Base-by-base conservation (phyloP, 768 basidiomycete genomes). In the Tricholoma furcatifolium region DNA sequence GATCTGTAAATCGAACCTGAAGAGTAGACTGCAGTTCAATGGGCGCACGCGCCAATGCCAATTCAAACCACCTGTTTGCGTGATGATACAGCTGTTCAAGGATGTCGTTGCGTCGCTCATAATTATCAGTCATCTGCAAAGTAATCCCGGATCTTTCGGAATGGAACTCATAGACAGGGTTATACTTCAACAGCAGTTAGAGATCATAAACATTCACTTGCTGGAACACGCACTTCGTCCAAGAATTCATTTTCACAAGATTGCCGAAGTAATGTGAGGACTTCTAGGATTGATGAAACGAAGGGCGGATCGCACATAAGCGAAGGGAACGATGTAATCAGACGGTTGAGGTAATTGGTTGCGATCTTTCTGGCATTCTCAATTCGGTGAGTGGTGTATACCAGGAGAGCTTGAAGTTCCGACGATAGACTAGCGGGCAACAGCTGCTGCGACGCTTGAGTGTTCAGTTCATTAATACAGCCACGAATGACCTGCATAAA, bases 301-400 rank as follows among this genome's bases (percentile, higher is more conserved):
- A 98, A 78, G 9, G 85, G 78, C 3, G 87, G 82, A 62, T 95
- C 88, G 69, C 96, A 98, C 83, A 97, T 89, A 45, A 99, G 74
- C 12, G 94, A 93, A 2, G 97, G 94, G 70, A 98, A 98, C 1
- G 89, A 91, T 7, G 85, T 87, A 58, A 98, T 86, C 36, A 98
- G 74, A 35, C 85, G 81, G 69, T 93, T 83, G 23, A 98, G 78
- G 64, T 90, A 97, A 68, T 83, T 87, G 38, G 85, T 78, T 1
- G 95, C 91, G 27, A 93, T 77, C 31, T 89, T 87, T 31, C 96
- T 79, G 46, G 88, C 89, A 65, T 89, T 91, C 30, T 81, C 75
- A 53, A 91, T 82, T 24, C 92, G 83, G 68, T 95, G 91, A 3
- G 91, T 92, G 69, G 89, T 88, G 38, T 77, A 75, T 14, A 92